phyloP scores from a whole-genome alignment of 2,329 filamentous ascomycete species.

The Penicillium paneum region DNA sequence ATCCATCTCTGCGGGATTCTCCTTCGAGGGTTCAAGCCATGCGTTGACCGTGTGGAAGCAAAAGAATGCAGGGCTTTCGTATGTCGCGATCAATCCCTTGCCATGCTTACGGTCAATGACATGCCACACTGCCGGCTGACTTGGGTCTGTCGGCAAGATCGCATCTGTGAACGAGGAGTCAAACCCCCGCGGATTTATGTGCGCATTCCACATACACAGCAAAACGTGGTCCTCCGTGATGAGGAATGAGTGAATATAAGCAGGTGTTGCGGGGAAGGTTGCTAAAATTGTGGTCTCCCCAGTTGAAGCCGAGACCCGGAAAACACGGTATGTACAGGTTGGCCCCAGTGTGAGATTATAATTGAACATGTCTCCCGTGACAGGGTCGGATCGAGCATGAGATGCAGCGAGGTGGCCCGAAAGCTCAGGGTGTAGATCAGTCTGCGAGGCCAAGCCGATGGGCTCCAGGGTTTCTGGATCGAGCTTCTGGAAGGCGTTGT shows the following conservation, averaged over 20 bases:
- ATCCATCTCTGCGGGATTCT: slow-evolving; percentile 39
- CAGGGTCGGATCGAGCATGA: slow-evolving; percentile 68
- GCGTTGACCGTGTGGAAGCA: slow-evolving; percentile 78
- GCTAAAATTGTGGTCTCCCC: slow-evolving; percentile 70
- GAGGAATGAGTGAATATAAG: slow-evolving; percentile 83
- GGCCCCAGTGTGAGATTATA: slow-evolving; percentile 69
- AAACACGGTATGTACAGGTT: slow-evolving; percentile 63
- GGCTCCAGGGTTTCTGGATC: slow-evolving; percentile 71
- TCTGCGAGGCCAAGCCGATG: slow-evolving; percentile 60
- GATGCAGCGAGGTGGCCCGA: slow-evolving; percentile 65
- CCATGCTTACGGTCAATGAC: slow-evolving; percentile 65
- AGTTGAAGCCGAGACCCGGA: slow-evolving; percentile 59
- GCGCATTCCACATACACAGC: slow-evolving; percentile 68
- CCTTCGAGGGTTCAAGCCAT: slow-evolving; percentile 58
- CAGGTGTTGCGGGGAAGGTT: slow-evolving; percentile 56
- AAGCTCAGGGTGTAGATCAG: slow-evolving; percentile 63
- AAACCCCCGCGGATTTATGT: slow-evolving; percentile 50
- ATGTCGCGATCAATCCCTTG: slow-evolving; percentile 65
- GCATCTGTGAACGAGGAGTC: slow-evolving; percentile 55
- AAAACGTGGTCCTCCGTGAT: slow-evolving; percentile 68
- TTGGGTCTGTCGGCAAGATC: slow-evolving; percentile 60
- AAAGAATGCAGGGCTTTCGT: slow-evolving; percentile 67
- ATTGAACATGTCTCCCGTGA: slow-evolving; percentile 74
- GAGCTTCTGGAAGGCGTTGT: slow-evolving; percentile 56
- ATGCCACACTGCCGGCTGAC: slow-evolving; percentile 63